Conservation (phyloP, 2,329 filamentous ascomycete genomes). For the Fusarium sp. region DNA sequence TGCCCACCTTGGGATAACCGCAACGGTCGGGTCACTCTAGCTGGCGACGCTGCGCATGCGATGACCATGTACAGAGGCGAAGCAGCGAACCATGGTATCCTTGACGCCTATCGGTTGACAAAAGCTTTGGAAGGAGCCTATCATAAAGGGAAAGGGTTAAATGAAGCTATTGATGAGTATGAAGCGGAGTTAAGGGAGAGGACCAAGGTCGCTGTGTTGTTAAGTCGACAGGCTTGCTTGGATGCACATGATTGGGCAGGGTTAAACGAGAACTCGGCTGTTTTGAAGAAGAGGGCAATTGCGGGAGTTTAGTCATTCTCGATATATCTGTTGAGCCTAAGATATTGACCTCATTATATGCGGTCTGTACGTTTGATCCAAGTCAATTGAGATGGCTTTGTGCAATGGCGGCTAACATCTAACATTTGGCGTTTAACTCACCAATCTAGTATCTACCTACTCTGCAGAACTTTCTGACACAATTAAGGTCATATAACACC, state of each 20-base stretch:
- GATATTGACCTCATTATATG: fast-evolving
- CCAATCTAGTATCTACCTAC: fast-evolving
- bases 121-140: neutral
- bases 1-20: neutral
- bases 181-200: neutral
- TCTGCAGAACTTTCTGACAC: fast-evolving
- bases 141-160: neutral
- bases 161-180: neutral
- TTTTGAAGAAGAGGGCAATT: conserved; percentile 3
- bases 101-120: neutral
- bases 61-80: conserved; percentile 15
- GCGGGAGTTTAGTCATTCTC: neutral
- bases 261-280: conserved; percentile 1
- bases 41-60: conserved; percentile 7
- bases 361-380: fast-evolving
- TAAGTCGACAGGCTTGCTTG: conserved; percentile 9
- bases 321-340: fast-evolving
- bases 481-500: fast-evolving
- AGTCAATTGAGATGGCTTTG: fast-evolving
- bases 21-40: neutral
- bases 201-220: neutral
- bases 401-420: too few species aligned
- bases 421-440: fast-evolving
- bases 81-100: conserved; percentile 1
- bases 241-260: conserved; percentile 8